Base-by-base conservation (phyloP, 2,329 filamentous ascomycete species). In the Erysiphe pulchra region DNA sequence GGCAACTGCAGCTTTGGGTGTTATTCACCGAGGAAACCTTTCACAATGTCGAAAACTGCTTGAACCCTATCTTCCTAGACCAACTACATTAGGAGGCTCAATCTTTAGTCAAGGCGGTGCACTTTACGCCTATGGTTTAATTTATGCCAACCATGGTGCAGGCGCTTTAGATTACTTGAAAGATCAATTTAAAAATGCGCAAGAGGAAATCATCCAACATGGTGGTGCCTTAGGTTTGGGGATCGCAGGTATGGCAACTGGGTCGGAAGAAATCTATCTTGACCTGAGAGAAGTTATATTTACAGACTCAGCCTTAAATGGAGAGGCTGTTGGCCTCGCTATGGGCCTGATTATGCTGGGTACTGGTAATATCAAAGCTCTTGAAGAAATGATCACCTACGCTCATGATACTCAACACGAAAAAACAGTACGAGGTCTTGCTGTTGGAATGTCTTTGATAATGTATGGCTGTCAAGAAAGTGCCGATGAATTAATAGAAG, bases 311-410 rank as follows among this genome's bases (percentile, higher is more conserved):
- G 90, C 90, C 6, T 76, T 98, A 55, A 95, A 94, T 52, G 90
- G 90, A 56, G 90, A 98, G 64, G 90, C 90, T 40, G 86, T 95
- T 42, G 90, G 90, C 55, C 70, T 98, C 47, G 72, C 87, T 12
- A 95, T 98, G 84, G 90, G 90, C 61, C 71, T 98, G 42, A 86
- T 98, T 60, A 98, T 95, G 90, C 68, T 98, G 46, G 90, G 90
- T 46, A 94, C 87, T n/a, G 90, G 87, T 50, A 93, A 94, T 59
- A 78, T 85, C 58, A 85, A 82, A 60, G 86, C 85, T 9, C 65
- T 98, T 8, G 84, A 94, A 58, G 84, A 92, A 54, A 94, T 98
- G 87, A 90, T 94, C 48, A 80, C 85, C 42, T 98, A 98, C 58
- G 85, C 90, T 4, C 90, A 94, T 57, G 90, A 98, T 54, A 98